Evolutionary conservation across 768 basidiomycete genomes (phyloP).

Genomic region (Pholiota microspora): DNA sequence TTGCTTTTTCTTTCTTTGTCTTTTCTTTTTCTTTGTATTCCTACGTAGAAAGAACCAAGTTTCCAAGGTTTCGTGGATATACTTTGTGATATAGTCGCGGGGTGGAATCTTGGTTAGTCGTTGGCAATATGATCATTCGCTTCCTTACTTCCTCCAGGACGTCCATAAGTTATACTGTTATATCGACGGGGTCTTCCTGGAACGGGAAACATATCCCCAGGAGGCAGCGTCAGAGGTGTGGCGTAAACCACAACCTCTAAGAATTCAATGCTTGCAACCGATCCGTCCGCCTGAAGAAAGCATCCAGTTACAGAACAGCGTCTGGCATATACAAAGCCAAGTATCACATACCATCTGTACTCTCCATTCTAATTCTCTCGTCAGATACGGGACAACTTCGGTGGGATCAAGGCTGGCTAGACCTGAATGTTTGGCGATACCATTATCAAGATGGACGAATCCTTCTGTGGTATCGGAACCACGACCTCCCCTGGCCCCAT

Average conservation of each 20-base stretch:
- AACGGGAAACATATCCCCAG: constrained; percentile 9
- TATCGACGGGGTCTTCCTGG: constrained; percentile 6
- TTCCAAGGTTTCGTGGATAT: no score
- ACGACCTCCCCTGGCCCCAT: neutral
- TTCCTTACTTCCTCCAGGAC: constrained; percentile 7
- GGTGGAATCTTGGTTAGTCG: no score
- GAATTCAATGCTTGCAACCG: neutral
- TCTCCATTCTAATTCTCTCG: constrained; percentile 34
- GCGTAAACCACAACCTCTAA: constrained; percentile 11
- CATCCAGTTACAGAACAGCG: neutral
- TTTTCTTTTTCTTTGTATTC: no score
- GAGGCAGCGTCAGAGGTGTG: constrained; percentile 3
- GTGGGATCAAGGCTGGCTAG: constrained; percentile 28
- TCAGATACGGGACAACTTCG: constrained; percentile 36
- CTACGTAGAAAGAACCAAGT: no score
- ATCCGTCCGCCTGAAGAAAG: constrained; percentile 1
- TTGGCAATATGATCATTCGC: neutral
- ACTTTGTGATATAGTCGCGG: no score
- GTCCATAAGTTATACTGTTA: constrained; percentile 10
- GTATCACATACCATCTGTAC: constrained; percentile 29
- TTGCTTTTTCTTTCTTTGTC: neutral
- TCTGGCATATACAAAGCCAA: neutral
- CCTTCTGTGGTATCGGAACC: constrained; percentile 30
- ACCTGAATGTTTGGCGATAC: constrained; percentile 24
- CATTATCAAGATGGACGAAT: constrained; percentile 36